phyloP scores from a whole-genome alignment of 2,329 filamentous ascomycete species.

The Aureobasidium sp. region DNA sequence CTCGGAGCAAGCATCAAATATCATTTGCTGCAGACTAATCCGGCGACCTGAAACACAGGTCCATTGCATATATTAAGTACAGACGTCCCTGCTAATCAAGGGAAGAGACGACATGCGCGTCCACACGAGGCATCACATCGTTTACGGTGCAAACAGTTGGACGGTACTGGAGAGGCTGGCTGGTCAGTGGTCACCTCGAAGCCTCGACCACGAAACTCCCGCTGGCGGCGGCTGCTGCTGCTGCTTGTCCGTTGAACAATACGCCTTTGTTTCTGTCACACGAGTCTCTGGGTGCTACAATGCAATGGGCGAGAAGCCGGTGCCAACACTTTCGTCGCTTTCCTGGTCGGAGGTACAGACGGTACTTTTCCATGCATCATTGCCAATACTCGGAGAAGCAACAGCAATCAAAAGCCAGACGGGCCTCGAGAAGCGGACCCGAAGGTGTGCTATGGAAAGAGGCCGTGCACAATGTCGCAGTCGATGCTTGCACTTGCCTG shows the following conservation, averaged over 20 bases:
- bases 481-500: background rate
- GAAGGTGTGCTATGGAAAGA: background rate
- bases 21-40: background rate
- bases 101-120: background rate
- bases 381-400: background rate
- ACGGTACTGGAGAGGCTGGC: background rate
- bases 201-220: constrained; percentile 1
- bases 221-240: background rate
- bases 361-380: background rate
- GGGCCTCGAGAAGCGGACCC: background rate
- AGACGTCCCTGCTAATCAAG: background rate
- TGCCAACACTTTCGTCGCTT: background rate
- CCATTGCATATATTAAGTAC: background rate
- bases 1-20: background rate
- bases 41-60: background rate
- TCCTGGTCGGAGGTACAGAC: background rate
- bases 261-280: background rate
- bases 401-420: background rate
- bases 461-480: background rate
- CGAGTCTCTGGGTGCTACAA: background rate
- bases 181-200: constrained; percentile 2
- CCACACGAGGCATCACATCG: background rate
- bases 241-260: background rate
- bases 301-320: background rate
- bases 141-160: background rate